Conservation (phyloP, 2,329 filamentous ascomycete species). For the Tympanopsis confertula region DNA sequence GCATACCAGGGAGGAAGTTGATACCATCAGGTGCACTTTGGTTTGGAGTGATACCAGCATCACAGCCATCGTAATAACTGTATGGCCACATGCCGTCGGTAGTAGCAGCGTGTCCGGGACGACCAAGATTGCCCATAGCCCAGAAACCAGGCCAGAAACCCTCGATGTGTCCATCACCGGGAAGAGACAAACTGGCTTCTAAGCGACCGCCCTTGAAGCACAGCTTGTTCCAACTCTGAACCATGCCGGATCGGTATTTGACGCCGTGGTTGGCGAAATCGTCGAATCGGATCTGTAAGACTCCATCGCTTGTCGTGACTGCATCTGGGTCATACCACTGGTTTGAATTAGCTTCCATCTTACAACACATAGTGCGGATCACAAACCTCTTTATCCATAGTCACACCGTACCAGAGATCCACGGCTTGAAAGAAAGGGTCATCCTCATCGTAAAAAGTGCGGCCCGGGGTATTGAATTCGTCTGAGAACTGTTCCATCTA, state of each 20-base stretch:
- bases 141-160: slow-evolving; percentile 70
- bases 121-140: slow-evolving; percentile 63
- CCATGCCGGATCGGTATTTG: slow-evolving; percentile 61
- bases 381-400: slow-evolving; percentile 45
- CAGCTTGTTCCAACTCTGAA: slow-evolving; percentile 64
- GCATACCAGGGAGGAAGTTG: slow-evolving; percentile 59
- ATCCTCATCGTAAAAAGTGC: slow-evolving; percentile 61
- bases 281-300: slow-evolving; percentile 53
- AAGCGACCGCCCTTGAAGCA: slow-evolving; percentile 63
- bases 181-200: slow-evolving; percentile 60
- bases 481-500: slow-evolving; percentile 44
- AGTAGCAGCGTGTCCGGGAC: slow-evolving; percentile 57
- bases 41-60: slow-evolving; percentile 61
- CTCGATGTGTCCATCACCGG: slow-evolving; percentile 51
- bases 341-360: slow-evolving; percentile 5
- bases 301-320: slow-evolving; percentile 47
- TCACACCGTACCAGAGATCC: slow-evolving; percentile 64
- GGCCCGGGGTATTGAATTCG: slow-evolving; percentile 56
- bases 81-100: slow-evolving; percentile 68
- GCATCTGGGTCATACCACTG: slow-evolving; percentile 64
- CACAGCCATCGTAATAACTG: slow-evolving; percentile 58
- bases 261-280: slow-evolving; percentile 52
- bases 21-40: slow-evolving; percentile 58
- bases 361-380: background rate
- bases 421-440: slow-evolving; percentile 59